phyloP scores from a whole-genome alignment of 306 rosid species.

The Lathyrus tuberosus region DNA sequence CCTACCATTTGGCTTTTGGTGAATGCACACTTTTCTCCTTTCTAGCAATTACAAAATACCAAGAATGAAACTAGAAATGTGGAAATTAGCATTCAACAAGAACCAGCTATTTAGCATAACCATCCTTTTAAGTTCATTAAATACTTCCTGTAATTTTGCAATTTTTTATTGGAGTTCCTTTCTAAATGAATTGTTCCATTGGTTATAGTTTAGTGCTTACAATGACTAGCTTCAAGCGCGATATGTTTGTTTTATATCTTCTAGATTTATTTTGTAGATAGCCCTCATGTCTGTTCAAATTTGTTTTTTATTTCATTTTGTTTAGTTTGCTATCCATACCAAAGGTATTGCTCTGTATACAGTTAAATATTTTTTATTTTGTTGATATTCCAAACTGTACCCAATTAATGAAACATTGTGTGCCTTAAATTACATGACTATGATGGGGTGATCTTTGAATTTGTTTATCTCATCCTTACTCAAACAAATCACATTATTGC shows the following conservation, averaged over 20 bases:
- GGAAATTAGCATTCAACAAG: background rate
- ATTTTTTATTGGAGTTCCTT: background rate
- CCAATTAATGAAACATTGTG: slow-evolving; percentile 1
- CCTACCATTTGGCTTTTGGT: background rate
- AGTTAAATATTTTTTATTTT: background rate
- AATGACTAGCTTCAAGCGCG: slow-evolving; percentile 6
- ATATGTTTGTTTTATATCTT: slow-evolving; percentile 10
- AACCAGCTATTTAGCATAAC: background rate
- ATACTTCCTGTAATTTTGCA: slow-evolving; percentile 2
- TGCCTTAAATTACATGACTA: slow-evolving; percentile 26
- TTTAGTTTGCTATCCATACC: slow-evolving; percentile 7
- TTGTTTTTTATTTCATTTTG: background rate
- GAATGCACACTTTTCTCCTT: background rate
- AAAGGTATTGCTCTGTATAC: slow-evolving; percentile 2
- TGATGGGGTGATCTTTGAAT: slow-evolving; percentile 10
- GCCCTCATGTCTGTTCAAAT: background rate
- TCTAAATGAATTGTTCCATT: background rate
- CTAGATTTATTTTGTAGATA: slow-evolving; percentile 5
- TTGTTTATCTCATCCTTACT: slow-evolving; percentile 11
- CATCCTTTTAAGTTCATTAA: slow-evolving; percentile 9
- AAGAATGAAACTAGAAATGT: background rate
- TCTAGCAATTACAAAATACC: background rate
- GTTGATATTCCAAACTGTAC: slow-evolving; percentile 12
- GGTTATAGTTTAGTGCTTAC: background rate
- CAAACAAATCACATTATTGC: slow-evolving; percentile 25